Evolutionary conservation across 495 filamentous ascomycete species (phyloP), one percentile per base, ranked within the genome.

Genomic region (Penicillium fimorum): DNA sequence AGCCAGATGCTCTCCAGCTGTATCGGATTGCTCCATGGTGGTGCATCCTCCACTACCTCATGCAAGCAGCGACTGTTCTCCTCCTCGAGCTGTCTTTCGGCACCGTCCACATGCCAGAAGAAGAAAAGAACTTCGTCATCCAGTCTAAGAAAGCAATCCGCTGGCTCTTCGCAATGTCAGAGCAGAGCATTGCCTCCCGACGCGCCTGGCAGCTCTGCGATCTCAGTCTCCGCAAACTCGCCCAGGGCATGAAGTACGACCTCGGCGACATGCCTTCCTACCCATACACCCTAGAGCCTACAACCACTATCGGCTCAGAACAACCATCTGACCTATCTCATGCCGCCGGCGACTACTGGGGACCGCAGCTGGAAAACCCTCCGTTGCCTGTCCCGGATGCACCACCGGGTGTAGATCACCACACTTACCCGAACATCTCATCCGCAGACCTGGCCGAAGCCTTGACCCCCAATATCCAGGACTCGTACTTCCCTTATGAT

Each of bases 21-120:
- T 85, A 86, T 56, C 64, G 72, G n/a, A 70, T 81, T 6, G 65
- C 76, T 7, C 84, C 84, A 12, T 89, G 85, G 85, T 89, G 84
- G 84, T 81, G 76, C 44, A 70, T 84, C 10, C 68, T 89, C 13
- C 86, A 89, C 60, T 82, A 83, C 50, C 67, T 89, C 18, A 86
- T 86, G 76, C 83, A 87, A 69, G 79, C 84, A 0, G 70, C 77
- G 4, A 81, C 79, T 1, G 77, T 87, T 12, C 68, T 88, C 8
- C 76, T 88, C 60, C 73, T 87, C 13, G 86, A 88, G 60, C 70
- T 85, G 18, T 81, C 83, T 1, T 83, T 85, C 55, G 75, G 77
- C 29, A 68, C 69, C 22, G 73, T 82, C 32, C 84, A 86, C 63
- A 74, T 79, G 53, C 82, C 82, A 11, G 65, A 76, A 10, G 73